These are phyloP conservation scores for Sporisorium iseilematis-ciliati DNA, from an alignment of 1,284 basidiomycete genomes.

Conservation along the genomic window DNA sequence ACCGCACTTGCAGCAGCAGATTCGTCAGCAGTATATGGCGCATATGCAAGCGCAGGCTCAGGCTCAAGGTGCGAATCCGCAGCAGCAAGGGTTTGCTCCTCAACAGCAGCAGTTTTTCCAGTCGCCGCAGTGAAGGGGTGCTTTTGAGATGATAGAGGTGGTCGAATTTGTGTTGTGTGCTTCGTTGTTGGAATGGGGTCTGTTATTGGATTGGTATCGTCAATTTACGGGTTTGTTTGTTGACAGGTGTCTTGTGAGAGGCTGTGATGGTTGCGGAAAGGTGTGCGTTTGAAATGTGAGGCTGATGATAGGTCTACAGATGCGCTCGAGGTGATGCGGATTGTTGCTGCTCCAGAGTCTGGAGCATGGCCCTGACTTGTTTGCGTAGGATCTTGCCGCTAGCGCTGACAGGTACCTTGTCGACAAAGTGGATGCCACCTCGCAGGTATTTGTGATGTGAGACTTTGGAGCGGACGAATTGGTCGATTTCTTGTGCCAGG, in stretches of 20 bases:
- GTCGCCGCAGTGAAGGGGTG: conserved; percentile 21
- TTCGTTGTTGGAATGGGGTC: not conserved
- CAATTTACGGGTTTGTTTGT: not conserved
- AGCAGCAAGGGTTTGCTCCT: conserved; percentile 19
- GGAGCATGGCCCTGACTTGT: conserved; percentile 24
- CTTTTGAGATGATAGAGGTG: not conserved
- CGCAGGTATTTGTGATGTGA: conserved; percentile 47
- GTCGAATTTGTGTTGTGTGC: not conserved
- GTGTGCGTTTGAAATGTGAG: not conserved
- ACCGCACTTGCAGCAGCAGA: conserved; percentile 51
- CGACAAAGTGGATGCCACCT: conserved; percentile 44
- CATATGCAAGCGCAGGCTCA: conserved; percentile 45
- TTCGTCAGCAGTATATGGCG: conserved; percentile 50
- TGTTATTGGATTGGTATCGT: conserved; percentile 8
- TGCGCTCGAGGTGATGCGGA: conserved; percentile 16
- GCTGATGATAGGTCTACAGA: conserved; percentile 1
- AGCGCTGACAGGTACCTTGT: conserved; percentile 44
- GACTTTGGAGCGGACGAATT: conserved; percentile 37
- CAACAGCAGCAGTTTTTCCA: conserved; percentile 35
- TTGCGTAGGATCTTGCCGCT: conserved; percentile 54
- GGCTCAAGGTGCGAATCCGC: conserved; percentile 16
- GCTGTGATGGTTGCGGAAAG: too few relatives aligned
- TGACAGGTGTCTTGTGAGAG: not conserved
- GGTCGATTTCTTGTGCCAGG: conserved; percentile 28
- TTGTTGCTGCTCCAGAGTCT: conserved; percentile 12